Base-by-base conservation (phyloP, 1,139 yeast genomes). In the Suhomyces bribrorum region DNA sequence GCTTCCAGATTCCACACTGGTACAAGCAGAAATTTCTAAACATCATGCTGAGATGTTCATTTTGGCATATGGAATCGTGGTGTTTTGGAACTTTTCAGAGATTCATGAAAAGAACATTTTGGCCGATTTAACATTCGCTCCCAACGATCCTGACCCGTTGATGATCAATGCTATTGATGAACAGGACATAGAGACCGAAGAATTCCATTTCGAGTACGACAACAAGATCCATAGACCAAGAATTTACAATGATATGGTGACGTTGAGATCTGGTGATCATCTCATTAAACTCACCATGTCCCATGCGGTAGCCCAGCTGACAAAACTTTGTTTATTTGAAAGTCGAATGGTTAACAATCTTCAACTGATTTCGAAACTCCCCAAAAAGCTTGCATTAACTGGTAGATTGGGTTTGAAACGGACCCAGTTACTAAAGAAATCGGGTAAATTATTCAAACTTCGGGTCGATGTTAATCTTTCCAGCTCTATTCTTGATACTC, bases 231-330 rank as follows among this genome's bases (percentile, higher is more conserved):
- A 82, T 41, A 74, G 95, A 34, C 97, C 98, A 1, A 70, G 97
- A 43, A 89, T 92, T 29, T 90, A 84, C 62, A 92, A 92, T 59
- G 98, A 92, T 63, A 86, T 92, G 85, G 85, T 92, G 48, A 89
- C 97, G 0, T 65, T 92, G 32, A 73, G 95, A 37, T 83, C 92
- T 1, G 95, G 95, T 4, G 97, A 90, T 58, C 97, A 90, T 63
- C 75, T 92, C 57, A 88, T 89, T 52, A 90, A 94, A 57, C 68
- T 92, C 41, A 87, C 97, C 7, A 80, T 92, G 79, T 87, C 97
- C 2, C 96, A 92, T 62, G 96, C 98, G 2, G 87, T 92, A 46
- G 97, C 97, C 0, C 98, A 92, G 62, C 90, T 95, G 50, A 89
- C 97, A 0, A 92, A 90, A 58, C 65, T 92, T 23, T 86, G 96